Conservation (phyloP, 176 grass and related monocot species). For the Otatea glauca region DNA sequence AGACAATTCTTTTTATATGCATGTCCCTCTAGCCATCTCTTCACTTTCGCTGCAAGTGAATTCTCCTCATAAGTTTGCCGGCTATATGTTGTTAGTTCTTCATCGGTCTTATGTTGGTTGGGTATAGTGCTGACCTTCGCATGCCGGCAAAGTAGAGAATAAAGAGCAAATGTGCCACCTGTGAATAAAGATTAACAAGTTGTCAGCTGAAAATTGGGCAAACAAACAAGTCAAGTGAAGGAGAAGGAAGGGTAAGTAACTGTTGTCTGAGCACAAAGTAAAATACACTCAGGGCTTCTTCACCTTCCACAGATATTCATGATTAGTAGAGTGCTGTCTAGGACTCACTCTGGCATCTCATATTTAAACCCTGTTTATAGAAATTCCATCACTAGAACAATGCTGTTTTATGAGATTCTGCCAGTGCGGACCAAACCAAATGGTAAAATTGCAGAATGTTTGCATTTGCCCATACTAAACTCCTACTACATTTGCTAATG, state of each 20-base stretch:
- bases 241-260: background rate
- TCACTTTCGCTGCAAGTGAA: conserved; percentile 55
- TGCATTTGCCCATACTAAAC: conserved; percentile 5
- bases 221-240: conserved; percentile 23
- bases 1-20: conserved; percentile 43
- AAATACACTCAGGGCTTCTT: conserved; percentile 32
- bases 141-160: conserved; percentile 89
- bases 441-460: conserved; percentile 31
- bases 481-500: conserved; percentile 13
- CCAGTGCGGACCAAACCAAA: conserved; percentile 39
- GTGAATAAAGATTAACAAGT: conserved; percentile 32
- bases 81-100: conserved; percentile 86
- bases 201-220: conserved; percentile 31
- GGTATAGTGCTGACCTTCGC: conserved; percentile 88
- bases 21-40: too few relatives aligned
- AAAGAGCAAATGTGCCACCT: conserved; percentile 95
- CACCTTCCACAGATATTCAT: conserved; percentile 45
- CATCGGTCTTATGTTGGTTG: conserved; percentile 91
- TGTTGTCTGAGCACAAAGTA: conserved; percentile 30
- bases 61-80: conserved; percentile 84
- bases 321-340: conserved; percentile 31
- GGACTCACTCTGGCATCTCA: conserved; percentile 35
- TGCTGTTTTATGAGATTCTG: conserved; percentile 27
- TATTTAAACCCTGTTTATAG: conserved; percentile 35
- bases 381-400: conserved; percentile 26